Percentiles rank a stretch among this genome's conserved stretches.
Conservation (phyloP, 202 grass and related monocot genomes). For the Hordeum pubiflorum region DNA sequence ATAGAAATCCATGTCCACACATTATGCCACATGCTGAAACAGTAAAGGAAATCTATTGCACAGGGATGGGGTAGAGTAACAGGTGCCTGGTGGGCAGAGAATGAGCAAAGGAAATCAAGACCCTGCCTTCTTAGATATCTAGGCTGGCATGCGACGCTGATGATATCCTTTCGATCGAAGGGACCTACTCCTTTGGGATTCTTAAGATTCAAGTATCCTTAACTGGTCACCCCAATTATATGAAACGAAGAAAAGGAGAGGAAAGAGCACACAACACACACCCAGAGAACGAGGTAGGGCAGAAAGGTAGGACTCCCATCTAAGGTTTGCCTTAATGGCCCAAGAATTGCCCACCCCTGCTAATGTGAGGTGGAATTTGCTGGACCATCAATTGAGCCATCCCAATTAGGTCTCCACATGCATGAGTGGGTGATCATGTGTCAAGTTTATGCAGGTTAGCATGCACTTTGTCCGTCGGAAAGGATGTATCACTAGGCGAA, state of each 20-base stretch:
- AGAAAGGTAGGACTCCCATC: conserved; percentile 45
- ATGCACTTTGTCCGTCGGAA: conserved; percentile 19
- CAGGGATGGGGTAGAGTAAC: conserved; percentile 34
- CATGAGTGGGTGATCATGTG: conserved; percentile 61
- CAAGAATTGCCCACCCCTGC: conserved; percentile 58
- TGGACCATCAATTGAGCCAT: conserved; percentile 71
- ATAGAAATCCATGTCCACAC: conserved; percentile 21
- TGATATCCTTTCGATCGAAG: conserved; percentile 47
- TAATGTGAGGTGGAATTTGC: conserved; percentile 71
- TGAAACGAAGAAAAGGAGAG: conserved; percentile 17
- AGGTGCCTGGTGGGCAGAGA: conserved; percentile 30
- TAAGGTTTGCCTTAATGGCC: conserved; percentile 63
- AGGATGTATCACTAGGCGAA: conserved; percentile 33
- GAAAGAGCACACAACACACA: conserved; percentile 25
- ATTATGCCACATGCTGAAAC: conserved; percentile 44
- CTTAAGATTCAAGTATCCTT: conserved; percentile 53
- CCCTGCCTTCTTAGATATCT: conserved; percentile 57
- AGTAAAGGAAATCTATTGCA: conserved; percentile 36
- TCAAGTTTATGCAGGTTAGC: conserved; percentile 30
- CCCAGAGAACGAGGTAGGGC: conserved; percentile 41
- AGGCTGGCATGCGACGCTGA: conserved; percentile 53
- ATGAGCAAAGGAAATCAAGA: conserved; percentile 45
- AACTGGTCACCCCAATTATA: conserved; percentile 36
- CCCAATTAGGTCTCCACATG: conserved; percentile 62
- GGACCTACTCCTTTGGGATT: conserved; percentile 52